Conservation (phyloP, 495 filamentous ascomycete species). For the Penicilliopsis zonata region DNA sequence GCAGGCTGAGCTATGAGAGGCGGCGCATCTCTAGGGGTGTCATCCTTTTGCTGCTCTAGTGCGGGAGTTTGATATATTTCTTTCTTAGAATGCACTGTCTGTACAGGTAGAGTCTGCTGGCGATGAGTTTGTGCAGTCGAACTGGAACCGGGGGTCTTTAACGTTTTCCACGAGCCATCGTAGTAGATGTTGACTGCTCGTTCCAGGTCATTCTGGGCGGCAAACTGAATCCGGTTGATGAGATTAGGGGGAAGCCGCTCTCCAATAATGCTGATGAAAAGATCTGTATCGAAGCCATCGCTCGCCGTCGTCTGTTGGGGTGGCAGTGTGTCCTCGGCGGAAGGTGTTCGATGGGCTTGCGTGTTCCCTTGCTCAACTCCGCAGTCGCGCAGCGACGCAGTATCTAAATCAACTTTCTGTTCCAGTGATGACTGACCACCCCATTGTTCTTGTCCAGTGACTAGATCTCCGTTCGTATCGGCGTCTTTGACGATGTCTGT, state of each 20-base stretch:
- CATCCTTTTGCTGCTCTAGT: background rate
- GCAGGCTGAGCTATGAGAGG: constrained; percentile 37
- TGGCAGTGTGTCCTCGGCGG: no score
- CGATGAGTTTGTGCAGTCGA: constrained; percentile 1
- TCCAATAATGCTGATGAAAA: constrained; percentile 62
- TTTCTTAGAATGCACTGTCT: no score
- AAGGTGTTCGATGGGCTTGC: no score
- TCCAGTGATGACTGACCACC: no score
- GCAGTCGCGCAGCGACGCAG: no score
- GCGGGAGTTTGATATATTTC: background rate
- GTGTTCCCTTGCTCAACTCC: no score
- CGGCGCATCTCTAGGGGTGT: constrained; percentile 4
- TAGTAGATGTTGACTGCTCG: constrained; percentile 76
- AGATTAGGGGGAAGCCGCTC: constrained; percentile 42
- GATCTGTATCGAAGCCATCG: constrained; percentile 52
- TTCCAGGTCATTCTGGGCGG: constrained; percentile 51
- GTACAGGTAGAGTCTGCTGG: constrained; percentile 5
- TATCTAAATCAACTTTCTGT: no score
- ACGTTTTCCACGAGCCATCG: constrained; percentile 79
- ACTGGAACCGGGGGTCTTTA: constrained; percentile 7
- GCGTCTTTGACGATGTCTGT: no score
- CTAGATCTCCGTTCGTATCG: no score
- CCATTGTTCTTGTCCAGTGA: no score
- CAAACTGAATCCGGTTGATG: constrained; percentile 39
- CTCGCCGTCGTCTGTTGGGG: no score